Base-by-base conservation (phyloP, 2,329 filamentous ascomycete species). In the Neopestalotiopsis sp. region DNA sequence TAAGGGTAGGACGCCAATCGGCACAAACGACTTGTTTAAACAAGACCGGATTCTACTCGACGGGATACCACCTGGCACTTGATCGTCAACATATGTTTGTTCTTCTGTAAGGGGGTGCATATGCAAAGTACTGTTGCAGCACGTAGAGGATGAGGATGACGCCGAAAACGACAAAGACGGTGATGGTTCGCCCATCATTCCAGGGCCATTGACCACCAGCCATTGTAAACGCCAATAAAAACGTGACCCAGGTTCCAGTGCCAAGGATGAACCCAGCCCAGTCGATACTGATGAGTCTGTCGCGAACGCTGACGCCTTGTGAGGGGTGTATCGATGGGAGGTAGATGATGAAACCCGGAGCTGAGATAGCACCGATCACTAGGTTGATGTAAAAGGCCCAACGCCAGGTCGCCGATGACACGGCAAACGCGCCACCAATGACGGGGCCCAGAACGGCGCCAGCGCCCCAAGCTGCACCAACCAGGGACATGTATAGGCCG, bases 131-230 rank as follows among this genome's bases (percentile, higher is more conserved):
- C 73, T 90, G 87, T 66, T 87, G 84, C 0, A 85, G 1, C 2
- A 70, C 70, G 70, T 89, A 88, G 6, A 78, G 70, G 45, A 85
- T 74, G 40, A 83, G 76, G 0, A 84, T 71, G 0, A 85, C 74
- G 3, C 76, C 83, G 5, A 80, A 81, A 1, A 83, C 74, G 49
- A 86, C 79, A 64, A 85, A 85, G 2, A 85, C 78, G 1, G 77
- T 81, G 64, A 89, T 86, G 45, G 82, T 81, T 0, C 77, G 76
- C 0, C 80, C 80, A 4, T 75, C 78, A 57, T 77, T 73, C 87
- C 87, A 90, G 0, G 79, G 72, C 67, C 83, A 89, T 7, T 81
- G 58, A 0, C 78, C 76, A 1, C 88, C 87, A 2, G 81, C 85
- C 76, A 90, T 82, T 24, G 85, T 77, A 40, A 85, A 71, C 5